These are phyloP conservation scores for Talaromyces sp. DNA, from an alignment of 2,329 filamentous ascomycete genomes.

Conservation along the genomic window DNA sequence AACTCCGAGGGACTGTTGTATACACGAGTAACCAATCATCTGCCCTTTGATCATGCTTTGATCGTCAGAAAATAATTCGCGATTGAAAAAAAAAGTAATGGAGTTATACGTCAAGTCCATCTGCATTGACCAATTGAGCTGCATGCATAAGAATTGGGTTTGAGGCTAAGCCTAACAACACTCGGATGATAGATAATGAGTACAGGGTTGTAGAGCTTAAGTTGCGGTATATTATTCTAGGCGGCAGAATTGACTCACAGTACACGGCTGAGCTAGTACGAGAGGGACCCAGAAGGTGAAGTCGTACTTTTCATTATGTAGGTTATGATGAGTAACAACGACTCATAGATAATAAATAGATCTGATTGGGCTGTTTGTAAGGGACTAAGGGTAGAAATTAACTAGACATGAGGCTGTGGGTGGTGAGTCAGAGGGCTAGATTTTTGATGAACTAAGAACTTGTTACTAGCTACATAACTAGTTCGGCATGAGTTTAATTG, in stretches of 20 bases:
- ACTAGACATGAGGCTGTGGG: neutral
- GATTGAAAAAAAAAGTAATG: neutral
- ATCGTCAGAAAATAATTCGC: neutral
- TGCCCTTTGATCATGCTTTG: neutral
- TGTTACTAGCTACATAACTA: too few relatives aligned
- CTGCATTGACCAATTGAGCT: constrained; percentile 2
- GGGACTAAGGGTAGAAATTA: too few relatives aligned
- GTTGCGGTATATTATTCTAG: neutral
- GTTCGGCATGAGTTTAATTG: neutral
- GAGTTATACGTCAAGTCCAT: neutral
- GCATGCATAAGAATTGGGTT: constrained; percentile 4
- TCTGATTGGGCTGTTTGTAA: too few relatives aligned
- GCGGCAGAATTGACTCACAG: too few relatives aligned
- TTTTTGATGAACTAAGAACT: too few relatives aligned
- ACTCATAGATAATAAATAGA: neutral
- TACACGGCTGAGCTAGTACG: neutral
- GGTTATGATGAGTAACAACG: neutral
- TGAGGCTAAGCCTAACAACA: neutral
- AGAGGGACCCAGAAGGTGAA: neutral
- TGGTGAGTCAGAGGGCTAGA: neutral
- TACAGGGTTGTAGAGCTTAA: neutral
- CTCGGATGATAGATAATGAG: too few relatives aligned
- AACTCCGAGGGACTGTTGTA: neutral
- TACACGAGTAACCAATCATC: neutral
- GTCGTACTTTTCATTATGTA: too few relatives aligned